Evolutionary conservation across 345 rosid genomes (phyloP).

Genomic region (Salix arbutifolia): DNA sequence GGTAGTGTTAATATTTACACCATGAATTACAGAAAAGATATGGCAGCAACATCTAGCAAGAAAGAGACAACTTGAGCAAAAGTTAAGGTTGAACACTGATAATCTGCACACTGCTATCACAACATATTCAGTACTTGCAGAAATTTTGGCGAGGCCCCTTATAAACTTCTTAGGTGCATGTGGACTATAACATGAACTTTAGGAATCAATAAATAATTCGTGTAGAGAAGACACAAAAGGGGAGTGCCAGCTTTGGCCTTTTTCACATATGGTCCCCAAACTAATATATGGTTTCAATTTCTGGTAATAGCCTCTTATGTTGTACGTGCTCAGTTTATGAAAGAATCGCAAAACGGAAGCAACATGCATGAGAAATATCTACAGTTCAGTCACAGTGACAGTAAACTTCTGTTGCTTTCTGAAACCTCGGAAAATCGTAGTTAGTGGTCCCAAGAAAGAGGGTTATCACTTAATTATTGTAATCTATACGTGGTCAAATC

Average conservation of each 20-base stretch:
- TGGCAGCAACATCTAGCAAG: not conserved
- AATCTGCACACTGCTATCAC: not conserved
- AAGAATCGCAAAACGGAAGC: not conserved
- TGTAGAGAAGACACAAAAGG: not conserved
- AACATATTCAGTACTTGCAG: not conserved
- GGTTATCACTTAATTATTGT: not conserved
- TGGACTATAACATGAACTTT: not conserved
- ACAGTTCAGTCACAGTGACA: not conserved
- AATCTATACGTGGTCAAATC: conserved; percentile 6
- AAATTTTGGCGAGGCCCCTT: not conserved
- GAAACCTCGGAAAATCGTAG: not conserved
- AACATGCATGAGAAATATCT: not conserved
- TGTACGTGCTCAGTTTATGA: not conserved
- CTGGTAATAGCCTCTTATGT: not conserved
- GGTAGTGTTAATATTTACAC: not conserved
- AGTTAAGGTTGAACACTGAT: not conserved
- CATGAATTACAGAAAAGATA: not conserved
- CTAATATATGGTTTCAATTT: not conserved
- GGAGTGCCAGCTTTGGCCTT: not conserved
- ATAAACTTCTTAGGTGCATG: not conserved
- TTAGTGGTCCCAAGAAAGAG: conserved; percentile 6
- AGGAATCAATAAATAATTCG: not conserved
- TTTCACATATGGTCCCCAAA: conserved; percentile 8
- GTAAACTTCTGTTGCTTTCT: not conserved
- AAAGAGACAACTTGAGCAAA: not conserved